Conservation (phyloP, 1,284 basidiomycete species). For the Apiotrichum porosum region DNA sequence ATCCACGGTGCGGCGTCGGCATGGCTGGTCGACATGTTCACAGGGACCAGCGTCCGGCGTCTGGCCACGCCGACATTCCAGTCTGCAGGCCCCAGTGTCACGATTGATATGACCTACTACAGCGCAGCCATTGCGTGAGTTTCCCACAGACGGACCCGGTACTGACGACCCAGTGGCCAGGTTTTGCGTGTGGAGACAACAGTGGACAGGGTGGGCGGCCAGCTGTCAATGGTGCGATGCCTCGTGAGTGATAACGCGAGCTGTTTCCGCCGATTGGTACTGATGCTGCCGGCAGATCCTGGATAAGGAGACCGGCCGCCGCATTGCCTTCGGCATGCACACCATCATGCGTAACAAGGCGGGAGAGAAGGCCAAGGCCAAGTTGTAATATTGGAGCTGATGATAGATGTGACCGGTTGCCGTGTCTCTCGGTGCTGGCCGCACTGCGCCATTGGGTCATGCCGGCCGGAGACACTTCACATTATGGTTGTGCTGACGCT, state of each 20-base stretch:
- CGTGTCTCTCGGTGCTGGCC: too few relatives aligned
- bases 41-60: not conserved
- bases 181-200: slow-evolving; percentile 4
- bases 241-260: not conserved
- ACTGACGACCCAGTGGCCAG: slow-evolving; percentile 4
- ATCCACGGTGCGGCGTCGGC: slow-evolving; percentile 34
- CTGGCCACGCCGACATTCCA: slow-evolving; percentile 19
- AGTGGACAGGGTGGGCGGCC: slow-evolving; percentile 1
- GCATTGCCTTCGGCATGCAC: slow-evolving; percentile 9
- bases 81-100: slow-evolving; percentile 30
- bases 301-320: slow-evolving; percentile 3
- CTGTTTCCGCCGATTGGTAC: too few relatives aligned
- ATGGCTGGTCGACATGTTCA: slow-evolving; percentile 36
- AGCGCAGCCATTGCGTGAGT: slow-evolving; percentile 14
- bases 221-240: slow-evolving; percentile 3
- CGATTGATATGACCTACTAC: slow-evolving; percentile 30
- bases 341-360: too few relatives aligned
- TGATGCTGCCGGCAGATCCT: too few relatives aligned
- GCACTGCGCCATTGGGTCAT: too few relatives aligned
- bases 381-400: too few relatives aligned
- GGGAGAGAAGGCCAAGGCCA: too few relatives aligned
- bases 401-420: too few relatives aligned
- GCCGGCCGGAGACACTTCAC: too few relatives aligned
- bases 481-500: too few relatives aligned
- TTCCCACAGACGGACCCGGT: not conserved